Conservation (phyloP, 2,329 filamentous ascomycete species). For the Mollisiaceae sp. region DNA sequence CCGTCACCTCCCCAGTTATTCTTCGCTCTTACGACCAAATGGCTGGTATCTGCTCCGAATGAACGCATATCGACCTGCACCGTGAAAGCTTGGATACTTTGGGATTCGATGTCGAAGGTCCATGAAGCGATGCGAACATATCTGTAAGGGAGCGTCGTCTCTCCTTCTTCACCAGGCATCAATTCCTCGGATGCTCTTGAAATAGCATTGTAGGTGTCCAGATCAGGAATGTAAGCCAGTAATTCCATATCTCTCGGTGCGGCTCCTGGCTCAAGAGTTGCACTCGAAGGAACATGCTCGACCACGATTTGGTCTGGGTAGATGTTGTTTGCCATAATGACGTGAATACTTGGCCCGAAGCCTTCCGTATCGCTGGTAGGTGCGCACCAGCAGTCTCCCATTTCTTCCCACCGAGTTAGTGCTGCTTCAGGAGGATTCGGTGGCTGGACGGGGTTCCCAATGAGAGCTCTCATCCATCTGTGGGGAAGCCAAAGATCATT, state of each 20-base stretch:
- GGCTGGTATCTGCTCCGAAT: constrained; percentile 53
- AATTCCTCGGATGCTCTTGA: constrained; percentile 44
- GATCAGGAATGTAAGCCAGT: constrained; percentile 64
- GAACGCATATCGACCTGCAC: constrained; percentile 56
- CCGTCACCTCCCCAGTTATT: constrained; percentile 61
- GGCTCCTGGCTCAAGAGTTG: constrained; percentile 64
- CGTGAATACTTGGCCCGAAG: constrained; percentile 67
- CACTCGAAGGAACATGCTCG: constrained; percentile 70
- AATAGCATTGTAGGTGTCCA: constrained; percentile 38
- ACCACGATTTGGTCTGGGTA: constrained; percentile 72
- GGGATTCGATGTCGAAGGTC: constrained; percentile 53
- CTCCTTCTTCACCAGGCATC: constrained; percentile 45
- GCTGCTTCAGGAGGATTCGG: constrained; percentile 56
- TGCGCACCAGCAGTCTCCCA: constrained; percentile 89
- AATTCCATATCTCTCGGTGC: constrained; percentile 74
- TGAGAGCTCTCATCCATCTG: constrained; percentile 35
- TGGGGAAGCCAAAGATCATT: constrained; percentile 35
- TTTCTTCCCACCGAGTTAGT: constrained; percentile 73
- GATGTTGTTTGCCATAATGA: constrained; percentile 63
- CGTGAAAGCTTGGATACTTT: constrained; percentile 56
- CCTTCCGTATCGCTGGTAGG: constrained; percentile 48
- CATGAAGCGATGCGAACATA: constrained; percentile 65
- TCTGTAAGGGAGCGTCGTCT: constrained; percentile 39
- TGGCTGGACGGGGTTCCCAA: constrained; percentile 32
- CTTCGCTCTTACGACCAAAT: constrained; percentile 59